Evolutionary conservation across 129 eudicot species (phyloP).

Genomic region (Saussurea involucrata): DNA sequence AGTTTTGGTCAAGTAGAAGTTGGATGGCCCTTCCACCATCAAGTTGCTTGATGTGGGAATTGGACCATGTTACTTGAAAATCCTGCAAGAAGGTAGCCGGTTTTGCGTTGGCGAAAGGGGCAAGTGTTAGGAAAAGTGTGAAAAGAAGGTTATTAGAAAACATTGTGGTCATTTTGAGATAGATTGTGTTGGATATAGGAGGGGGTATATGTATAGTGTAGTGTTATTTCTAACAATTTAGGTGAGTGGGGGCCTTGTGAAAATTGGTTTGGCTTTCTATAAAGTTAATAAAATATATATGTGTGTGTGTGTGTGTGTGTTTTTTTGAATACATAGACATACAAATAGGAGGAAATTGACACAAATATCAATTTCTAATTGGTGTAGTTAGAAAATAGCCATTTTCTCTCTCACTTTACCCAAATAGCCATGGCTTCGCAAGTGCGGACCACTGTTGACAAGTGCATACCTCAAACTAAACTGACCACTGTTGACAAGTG

Average conservation of each 20-base stretch:
- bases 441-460: too few relatives aligned
- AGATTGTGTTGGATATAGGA: conserved; percentile 11
- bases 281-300: not conserved
- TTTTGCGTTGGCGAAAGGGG: conserved; percentile 29
- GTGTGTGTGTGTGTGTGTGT: not conserved
- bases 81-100: conserved; percentile 82
- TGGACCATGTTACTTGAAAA: conserved; percentile 74
- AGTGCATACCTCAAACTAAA: too few relatives aligned
- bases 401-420: too few relatives aligned
- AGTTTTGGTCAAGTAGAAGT: conserved; percentile 67
- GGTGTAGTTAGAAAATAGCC: too few relatives aligned
- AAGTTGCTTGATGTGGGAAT: conserved; percentile 61
- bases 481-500: too few relatives aligned
- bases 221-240: not conserved
- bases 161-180: conserved; percentile 22
- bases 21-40: conserved; percentile 83
- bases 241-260: not conserved
- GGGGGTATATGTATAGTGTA: not conserved
- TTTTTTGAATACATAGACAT: too few relatives aligned
- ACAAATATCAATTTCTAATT: too few relatives aligned
- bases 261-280: not conserved
- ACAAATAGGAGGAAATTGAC: too few relatives aligned
- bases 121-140: conserved; percentile 17
- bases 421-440: too few relatives aligned
- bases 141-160: conserved; percentile 2